Conservation (phyloP, 2,329 filamentous ascomycete species). For the Talaromyces pinophilus region DNA sequence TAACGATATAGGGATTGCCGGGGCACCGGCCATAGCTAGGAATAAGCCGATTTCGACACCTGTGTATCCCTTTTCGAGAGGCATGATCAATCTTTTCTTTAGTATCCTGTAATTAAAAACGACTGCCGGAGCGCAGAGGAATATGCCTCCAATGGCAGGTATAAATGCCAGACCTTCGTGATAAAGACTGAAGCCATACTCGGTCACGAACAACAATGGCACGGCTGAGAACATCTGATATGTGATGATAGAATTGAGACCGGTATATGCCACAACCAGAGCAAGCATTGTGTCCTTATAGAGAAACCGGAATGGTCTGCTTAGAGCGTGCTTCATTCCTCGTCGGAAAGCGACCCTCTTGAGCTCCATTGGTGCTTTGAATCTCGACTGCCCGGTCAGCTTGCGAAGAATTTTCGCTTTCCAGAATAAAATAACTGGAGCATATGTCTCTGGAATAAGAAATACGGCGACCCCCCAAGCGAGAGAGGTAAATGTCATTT, state of each 20-base stretch:
- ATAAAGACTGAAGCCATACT: neutral
- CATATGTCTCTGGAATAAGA: no score
- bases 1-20: conserved; percentile 4
- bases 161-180: neutral
- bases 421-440: neutral
- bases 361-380: conserved; percentile 3
- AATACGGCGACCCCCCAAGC: no score
- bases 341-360: conserved; percentile 6
- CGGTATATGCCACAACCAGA: neutral
- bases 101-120: neutral
- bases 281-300: conserved; percentile 1
- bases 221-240: no score
- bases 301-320: conserved; percentile 8
- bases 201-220: neutral
- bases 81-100: neutral
- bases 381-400: neutral
- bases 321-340: conserved; percentile 5
- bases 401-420: neutral
- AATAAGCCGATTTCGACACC: neutral
- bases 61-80: neutral
- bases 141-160: neutral
- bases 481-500: no score
- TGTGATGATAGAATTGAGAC: no score
- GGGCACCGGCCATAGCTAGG: neutral
- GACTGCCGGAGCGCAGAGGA: neutral